Conservation (phyloP, 2,329 filamentous ascomycete genomes). For the Neoscytalidium dimidiatum region DNA sequence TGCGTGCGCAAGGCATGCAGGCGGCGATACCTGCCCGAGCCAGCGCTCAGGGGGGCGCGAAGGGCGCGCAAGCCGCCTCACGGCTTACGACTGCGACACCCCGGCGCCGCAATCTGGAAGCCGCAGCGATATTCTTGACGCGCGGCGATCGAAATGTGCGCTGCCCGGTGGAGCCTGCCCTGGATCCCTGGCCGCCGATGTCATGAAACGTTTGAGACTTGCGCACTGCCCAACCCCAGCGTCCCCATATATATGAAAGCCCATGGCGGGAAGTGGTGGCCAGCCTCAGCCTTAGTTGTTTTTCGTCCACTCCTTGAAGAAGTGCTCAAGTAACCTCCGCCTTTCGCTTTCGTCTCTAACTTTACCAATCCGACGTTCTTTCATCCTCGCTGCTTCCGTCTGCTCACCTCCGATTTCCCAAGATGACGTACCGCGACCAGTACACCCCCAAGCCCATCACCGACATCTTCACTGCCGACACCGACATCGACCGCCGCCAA, state of each 20-base stretch:
- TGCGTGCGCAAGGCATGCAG: background rate
- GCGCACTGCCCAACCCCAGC: constrained; percentile 15
- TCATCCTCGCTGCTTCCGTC: background rate
- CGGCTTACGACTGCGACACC: constrained; percentile 8
- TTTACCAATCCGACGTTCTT: constrained; percentile 2
- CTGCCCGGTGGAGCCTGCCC: constrained; percentile 14
- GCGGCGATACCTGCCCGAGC: constrained; percentile 10
- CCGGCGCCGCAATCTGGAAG: constrained; percentile 7
- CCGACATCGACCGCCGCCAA: constrained; percentile 66
- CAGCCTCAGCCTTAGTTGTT: constrained; percentile 10
- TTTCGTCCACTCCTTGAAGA: constrained; percentile 7
- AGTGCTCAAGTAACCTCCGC: background rate
- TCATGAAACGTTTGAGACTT: constrained; percentile 16
- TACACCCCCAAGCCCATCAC: constrained; percentile 54
- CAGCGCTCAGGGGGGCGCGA: constrained; percentile 1
- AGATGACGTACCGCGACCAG: constrained; percentile 17
- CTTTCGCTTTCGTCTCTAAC: background rate
- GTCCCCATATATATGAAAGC: constrained; percentile 16
- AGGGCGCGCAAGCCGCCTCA: constrained; percentile 11
- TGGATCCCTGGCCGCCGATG: constrained; percentile 8
- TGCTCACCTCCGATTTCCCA: background rate
- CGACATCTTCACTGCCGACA: constrained; percentile 66
- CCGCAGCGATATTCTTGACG: constrained; percentile 3
- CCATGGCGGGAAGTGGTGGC: constrained; percentile 16
- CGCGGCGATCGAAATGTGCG: constrained; percentile 18